These are phyloP conservation scores for Coemansia erecta DNA, from an alignment of 192 early-diverging fungal genomes.

Conservation along the genomic window DNA sequence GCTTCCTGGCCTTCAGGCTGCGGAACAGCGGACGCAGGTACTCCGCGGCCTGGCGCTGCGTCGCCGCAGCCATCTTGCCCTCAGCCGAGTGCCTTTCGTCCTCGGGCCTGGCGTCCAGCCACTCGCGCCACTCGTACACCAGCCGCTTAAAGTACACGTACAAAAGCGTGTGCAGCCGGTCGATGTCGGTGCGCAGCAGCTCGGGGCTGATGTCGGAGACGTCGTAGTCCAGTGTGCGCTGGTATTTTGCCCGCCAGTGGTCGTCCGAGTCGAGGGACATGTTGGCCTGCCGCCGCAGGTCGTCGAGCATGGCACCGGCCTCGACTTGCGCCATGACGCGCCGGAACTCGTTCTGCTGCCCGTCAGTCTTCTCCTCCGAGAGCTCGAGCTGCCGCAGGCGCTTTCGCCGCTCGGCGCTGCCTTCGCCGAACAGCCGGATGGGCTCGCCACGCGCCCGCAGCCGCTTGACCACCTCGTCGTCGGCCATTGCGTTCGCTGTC, in stretches of 20 bases:
- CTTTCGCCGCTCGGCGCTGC: constrained; percentile 69
- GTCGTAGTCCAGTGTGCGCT: constrained; percentile 55
- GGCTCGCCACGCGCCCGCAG: constrained; percentile 85
- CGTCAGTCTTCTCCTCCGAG: constrained; percentile 76
- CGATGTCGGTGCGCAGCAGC: constrained; percentile 74
- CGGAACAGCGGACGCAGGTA: constrained; percentile 92
- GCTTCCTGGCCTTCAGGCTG: constrained; percentile 66
- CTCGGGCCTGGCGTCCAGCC: constrained; percentile 71
- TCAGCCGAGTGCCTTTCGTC: constrained; percentile 75
- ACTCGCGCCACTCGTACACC: constrained; percentile 83
- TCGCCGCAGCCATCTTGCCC: constrained; percentile 80
- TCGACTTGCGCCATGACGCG: constrained; percentile 81
- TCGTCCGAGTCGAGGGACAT: constrained; percentile 44
- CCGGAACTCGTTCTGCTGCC: constrained; percentile 92
- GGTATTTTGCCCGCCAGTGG: constrained; percentile 44
- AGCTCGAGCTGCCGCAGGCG: constrained; percentile 81
- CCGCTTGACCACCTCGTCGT: constrained; percentile 76
- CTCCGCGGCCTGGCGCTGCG: constrained; percentile 79
- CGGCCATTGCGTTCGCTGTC: constrained; percentile 45
- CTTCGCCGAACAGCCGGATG: constrained; percentile 90
- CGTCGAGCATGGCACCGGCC: constrained; percentile 71
- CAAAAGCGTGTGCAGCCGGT: constrained; percentile 69
- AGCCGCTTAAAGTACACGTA: constrained; percentile 83
- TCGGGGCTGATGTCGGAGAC: constrained; percentile 68
- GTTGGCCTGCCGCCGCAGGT: constrained; percentile 60